phyloP scores from a whole-genome alignment of 2,329 filamentous ascomycete genomes.

The Aspergillus aculeatus region DNA sequence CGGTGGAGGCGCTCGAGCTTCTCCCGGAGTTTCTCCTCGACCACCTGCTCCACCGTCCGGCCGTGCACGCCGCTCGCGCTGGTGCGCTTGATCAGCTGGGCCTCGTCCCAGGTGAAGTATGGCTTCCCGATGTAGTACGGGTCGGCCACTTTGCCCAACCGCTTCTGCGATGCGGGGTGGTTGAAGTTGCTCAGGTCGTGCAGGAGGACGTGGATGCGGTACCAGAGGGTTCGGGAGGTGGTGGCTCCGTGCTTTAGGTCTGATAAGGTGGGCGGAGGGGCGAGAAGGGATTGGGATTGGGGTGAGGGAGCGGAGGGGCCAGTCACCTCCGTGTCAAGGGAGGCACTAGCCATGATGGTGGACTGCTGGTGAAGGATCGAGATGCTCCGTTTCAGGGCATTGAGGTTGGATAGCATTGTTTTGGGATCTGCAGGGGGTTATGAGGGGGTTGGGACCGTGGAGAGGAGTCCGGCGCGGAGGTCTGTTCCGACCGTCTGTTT shows the following conservation, averaged over 20 bases:
- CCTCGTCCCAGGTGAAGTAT: constrained; percentile 24
- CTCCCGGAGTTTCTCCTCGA: constrained; percentile 24
- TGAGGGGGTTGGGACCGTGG: too few relatives aligned
- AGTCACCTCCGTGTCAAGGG: too few relatives aligned
- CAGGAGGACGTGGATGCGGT: constrained; percentile 24
- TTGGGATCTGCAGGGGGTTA: too few relatives aligned
- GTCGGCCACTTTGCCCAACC: constrained; percentile 21
- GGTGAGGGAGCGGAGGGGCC: too few relatives aligned
- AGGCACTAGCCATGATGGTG: too few relatives aligned
- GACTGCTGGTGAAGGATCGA: too few relatives aligned
- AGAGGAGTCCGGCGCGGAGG: too few relatives aligned
- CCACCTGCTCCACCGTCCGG: constrained; percentile 13
- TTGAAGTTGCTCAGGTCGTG: constrained; percentile 24
- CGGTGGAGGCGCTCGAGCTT: constrained; percentile 20
- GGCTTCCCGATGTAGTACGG: constrained; percentile 23
- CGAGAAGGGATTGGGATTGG: too few relatives aligned
- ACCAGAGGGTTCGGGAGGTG: constrained; percentile 17
- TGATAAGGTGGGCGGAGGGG: not conserved
- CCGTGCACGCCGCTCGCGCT: constrained; percentile 1
- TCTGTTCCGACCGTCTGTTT: too few relatives aligned
- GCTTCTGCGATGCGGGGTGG: constrained; percentile 10
- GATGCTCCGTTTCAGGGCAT: too few relatives aligned
- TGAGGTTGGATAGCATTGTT: too few relatives aligned
- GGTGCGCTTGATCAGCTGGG: constrained; percentile 12
- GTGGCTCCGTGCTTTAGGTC: not conserved